Base-by-base conservation (phyloP, 2,329 filamentous ascomycete species). In the Cytospora schulzeri region DNA sequence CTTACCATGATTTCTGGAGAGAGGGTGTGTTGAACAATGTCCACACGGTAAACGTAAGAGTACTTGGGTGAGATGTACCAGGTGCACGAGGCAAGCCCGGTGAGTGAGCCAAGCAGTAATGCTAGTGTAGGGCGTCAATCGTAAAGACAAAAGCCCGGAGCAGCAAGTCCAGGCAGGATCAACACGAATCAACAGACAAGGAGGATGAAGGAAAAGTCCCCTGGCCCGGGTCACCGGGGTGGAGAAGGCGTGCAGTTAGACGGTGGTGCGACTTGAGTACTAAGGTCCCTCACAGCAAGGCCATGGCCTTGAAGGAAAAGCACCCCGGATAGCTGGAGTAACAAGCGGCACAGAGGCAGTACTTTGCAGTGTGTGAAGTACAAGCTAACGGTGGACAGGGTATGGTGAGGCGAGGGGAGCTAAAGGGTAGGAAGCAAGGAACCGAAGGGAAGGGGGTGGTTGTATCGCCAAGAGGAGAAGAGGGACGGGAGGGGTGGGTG, bases 1-100 rank as follows among this genome's bases (percentile, higher is more conserved):
- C 81, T 82, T 81, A 83, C 81, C 81, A 83, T 83, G 73, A 75
- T 80, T 74, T 75, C 73, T 75, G 74, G 74, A 70, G 71, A 75
- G 71, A 76, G 74, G 73, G 73, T 75, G 73, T 73, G 76, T 74
- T 73, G 71, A 73, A 76, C 74, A 75, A 68, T 73, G 68, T 69
- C 67, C 71, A 69, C 69, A 71, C 71, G 70, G 70, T 71, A 71
- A 71, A 71, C 70, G 72, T 66, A 64, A 45, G 63, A 64, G 66
- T 69, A 68, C 57, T 65, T 68, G 26, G 48, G 55, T 55, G 60
- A 63, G 60, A 63, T 54, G 67, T 68, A 67, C 64, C 61, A 51
- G 57, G 41, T 48, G 65, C 62, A 60, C 52, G 41, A 59, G 38
- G 52, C 45, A 51, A 60, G 58, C 45, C 64, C 57, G 60, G 60